phyloP scores from a whole-genome alignment of 139 green algal species.

The Chlorella ohadii region DNA sequence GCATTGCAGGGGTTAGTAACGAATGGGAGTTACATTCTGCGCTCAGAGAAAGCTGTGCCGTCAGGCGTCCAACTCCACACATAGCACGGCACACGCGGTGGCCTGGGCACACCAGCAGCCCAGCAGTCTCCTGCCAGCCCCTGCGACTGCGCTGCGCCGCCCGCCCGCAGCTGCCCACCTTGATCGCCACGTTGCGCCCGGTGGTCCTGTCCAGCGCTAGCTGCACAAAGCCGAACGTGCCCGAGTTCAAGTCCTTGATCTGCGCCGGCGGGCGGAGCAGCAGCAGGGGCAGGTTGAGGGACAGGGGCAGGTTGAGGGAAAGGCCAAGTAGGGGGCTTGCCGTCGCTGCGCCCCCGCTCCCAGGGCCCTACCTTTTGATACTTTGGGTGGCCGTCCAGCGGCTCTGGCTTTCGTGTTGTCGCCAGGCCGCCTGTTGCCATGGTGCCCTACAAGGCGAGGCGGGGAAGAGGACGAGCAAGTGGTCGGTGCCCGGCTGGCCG shows the following conservation, averaged over 20 bases:
- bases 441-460: too few species aligned
- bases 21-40: too few species aligned
- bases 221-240: slow-evolving; percentile 93
- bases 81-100: too few species aligned
- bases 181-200: slow-evolving; percentile 81
- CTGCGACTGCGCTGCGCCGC: too few species aligned
- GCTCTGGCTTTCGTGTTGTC: slow-evolving; percentile 24
- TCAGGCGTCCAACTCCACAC: too few species aligned
- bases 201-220: slow-evolving; percentile 75
- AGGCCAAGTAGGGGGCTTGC: not conserved
- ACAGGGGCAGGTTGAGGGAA: too few species aligned
- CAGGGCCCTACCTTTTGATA: slow-evolving; percentile 39
- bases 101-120: not conserved
- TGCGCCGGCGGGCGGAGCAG: slow-evolving; percentile 22
- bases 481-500: too few species aligned
- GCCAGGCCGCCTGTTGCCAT: not conserved
- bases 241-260: slow-evolving; percentile 68
- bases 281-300: too few species aligned
- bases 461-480: too few species aligned
- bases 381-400: slow-evolving; percentile 32
- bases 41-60: too few species aligned
- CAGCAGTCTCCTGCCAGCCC: too few species aligned
- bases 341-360: not conserved
- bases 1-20: too few species aligned
- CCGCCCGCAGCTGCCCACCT: slow-evolving; percentile 14